Conservation (phyloP, 441 rosid genomes). For the Syzygium malaccense region DNA sequence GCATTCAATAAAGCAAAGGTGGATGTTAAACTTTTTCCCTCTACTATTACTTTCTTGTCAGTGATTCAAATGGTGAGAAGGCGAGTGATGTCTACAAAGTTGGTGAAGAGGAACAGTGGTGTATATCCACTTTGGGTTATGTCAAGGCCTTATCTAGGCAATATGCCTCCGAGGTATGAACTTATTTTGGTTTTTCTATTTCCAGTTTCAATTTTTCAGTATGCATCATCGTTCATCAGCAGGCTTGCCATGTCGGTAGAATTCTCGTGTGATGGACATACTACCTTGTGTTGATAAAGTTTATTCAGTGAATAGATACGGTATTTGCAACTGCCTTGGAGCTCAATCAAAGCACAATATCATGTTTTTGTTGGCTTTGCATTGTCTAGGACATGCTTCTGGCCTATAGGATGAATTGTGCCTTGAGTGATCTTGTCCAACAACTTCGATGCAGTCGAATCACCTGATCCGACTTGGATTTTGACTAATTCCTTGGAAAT, state of each 20-base stretch:
- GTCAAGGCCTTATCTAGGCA: conserved; percentile 90
- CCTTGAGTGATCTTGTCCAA: background rate
- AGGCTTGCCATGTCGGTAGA: background rate
- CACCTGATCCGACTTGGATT: background rate
- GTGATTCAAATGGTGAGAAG: conserved; percentile 46
- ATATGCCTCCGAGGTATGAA: conserved; percentile 85
- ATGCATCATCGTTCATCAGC: background rate
- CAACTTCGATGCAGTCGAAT: background rate
- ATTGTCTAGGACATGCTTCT: background rate
- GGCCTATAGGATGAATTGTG: background rate
- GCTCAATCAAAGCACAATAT: background rate
- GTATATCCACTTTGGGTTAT: conserved; percentile 86
- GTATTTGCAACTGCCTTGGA: background rate
- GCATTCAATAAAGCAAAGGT: background rate
- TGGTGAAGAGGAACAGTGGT: conserved; percentile 94
- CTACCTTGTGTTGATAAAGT: background rate
- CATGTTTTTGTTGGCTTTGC: background rate
- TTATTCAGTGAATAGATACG: background rate
- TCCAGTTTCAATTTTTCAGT: background rate
- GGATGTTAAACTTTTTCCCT: background rate
- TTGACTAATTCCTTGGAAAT: background rate
- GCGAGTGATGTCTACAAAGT: conserved; percentile 25
- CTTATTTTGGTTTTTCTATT: background rate
- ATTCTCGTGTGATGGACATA: background rate
- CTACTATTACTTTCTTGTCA: conserved; percentile 17